Evolutionary conservation across 2,329 filamentous ascomycete genomes (phyloP), one percentile per base, ranked within the genome.

Genomic region (Diplocarpon rosae): DNA sequence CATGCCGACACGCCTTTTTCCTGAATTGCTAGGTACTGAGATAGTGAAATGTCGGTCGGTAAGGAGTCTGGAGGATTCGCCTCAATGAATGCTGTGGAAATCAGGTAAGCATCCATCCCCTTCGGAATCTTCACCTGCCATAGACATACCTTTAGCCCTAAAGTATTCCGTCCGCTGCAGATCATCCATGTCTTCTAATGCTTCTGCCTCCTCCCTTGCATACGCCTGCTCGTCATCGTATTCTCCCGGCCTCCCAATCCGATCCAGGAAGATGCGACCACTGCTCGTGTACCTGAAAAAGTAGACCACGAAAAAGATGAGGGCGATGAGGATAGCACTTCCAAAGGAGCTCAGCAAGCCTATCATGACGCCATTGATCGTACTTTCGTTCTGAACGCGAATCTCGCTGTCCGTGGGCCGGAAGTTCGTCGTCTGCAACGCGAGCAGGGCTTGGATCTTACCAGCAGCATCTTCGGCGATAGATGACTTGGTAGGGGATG

Each of bases 1-100:
- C 92, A 98, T 6, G 92, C 92, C 5, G 92, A 95, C n/a, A 98
- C 90, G 40, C 92, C 92, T 65, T 98, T 98, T 69, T 98, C 92
- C 68, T 98, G 92, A 54, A 98, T 98, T 34, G 92, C 92, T 47
- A 98, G 75, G 63, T 95, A 96, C 63, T 98, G 92, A 30, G 92
- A 96, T 52, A 98, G 69, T 16, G 92, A 96, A 53, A 98, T 98
- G 62, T 98, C 92, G 55, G 92, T 96, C 59, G 92, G 88, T 47
- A 90, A 70, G 7, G 92, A 96, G 65, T 98, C 92, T 53, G 92
- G 88, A 2, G 90, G 92, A 61, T 96, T 95, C 45, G 83, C 86
- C 63, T 92, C 83, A 50, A 95, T 80, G 62, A 95, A 98, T 28
- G 90, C 92, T 98, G 56, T 29, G 43, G 13, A 17, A 43, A 37